phyloP scores from a whole-genome alignment of 2,329 filamentous ascomycete species.

The Aspergillus japonicus region DNA sequence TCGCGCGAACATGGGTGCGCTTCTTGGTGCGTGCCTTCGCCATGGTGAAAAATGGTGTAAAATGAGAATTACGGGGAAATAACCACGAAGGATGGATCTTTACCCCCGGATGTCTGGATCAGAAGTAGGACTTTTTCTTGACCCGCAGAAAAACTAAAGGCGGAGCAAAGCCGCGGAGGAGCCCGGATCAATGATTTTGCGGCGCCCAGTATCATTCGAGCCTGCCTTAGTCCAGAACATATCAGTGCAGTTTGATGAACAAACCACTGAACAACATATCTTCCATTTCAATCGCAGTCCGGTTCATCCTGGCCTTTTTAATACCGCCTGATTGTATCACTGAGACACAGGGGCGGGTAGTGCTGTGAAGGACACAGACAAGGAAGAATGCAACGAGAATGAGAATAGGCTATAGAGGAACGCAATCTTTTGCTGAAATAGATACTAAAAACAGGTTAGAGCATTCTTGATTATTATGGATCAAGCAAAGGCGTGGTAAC shows the following conservation, averaged over 20 bases:
- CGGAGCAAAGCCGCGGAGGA: constrained; percentile 26
- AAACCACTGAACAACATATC: no score
- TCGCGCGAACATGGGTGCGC: constrained; percentile 75
- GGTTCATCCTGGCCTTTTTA: constrained; percentile 50
- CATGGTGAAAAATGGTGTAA: constrained; percentile 53
- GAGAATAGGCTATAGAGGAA: constrained; percentile 54
- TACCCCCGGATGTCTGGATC: constrained; percentile 12
- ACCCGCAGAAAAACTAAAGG: constrained; percentile 34
- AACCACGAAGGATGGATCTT: constrained; percentile 5
- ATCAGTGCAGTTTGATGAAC: no score
- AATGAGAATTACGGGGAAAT: constrained; percentile 3
- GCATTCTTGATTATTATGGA: no score
- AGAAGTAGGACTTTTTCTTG: constrained; percentile 31
- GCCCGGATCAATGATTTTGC: constrained; percentile 40
- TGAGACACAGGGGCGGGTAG: constrained; percentile 77
- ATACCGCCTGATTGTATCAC: constrained; percentile 73
- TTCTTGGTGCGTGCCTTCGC: constrained; percentile 81
- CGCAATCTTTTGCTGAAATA: constrained; percentile 63
- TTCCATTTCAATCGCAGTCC: no score
- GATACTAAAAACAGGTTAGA: constrained; percentile 65
- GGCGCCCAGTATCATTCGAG: constrained; percentile 22
- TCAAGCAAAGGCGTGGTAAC: no score
- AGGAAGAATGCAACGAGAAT: constrained; percentile 57
- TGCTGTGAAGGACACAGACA: constrained; percentile 74
- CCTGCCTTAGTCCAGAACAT: constrained; percentile 1